phyloP scores from a whole-genome alignment of 2,329 filamentous ascomycete genomes.

The Penicillium sp. region DNA sequence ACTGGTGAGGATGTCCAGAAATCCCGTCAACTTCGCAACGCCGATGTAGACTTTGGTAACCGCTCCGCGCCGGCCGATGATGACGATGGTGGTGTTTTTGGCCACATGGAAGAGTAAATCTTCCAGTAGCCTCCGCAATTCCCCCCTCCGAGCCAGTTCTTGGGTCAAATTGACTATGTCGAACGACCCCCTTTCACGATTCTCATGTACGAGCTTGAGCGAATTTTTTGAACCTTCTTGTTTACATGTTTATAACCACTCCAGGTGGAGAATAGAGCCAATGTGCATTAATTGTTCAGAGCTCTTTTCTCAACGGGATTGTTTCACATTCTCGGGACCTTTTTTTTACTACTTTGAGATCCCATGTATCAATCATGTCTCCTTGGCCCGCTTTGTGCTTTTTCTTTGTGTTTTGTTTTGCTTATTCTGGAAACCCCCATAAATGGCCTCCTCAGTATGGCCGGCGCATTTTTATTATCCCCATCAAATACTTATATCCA shows the following conservation, averaged over 20 bases:
- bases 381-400: constrained; percentile 17
- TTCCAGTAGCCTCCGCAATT: not conserved
- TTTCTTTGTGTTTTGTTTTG: constrained; percentile 4
- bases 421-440: constrained; percentile 20
- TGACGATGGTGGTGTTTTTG: constrained; percentile 94
- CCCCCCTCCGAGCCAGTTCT: constrained; percentile 3
- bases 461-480: constrained; percentile 25
- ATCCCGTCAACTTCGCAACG: constrained; percentile 35
- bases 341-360: constrained; percentile 11
- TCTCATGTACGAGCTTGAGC: constrained; percentile 40
- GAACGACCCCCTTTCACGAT: constrained; percentile 29
- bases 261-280: constrained; percentile 6
- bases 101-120: constrained; percentile 83
- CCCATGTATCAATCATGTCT: constrained; percentile 28
- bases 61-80: constrained; percentile 67
- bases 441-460: constrained; percentile 21
- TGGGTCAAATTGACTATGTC: constrained; percentile 11
- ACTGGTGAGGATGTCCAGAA: constrained; percentile 56
- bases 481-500: constrained; percentile 11
- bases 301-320: constrained; percentile 17
- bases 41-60: constrained; percentile 37
- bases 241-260: constrained; percentile 22
- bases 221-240: constrained; percentile 32
- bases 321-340: constrained; percentile 19
- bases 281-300: not conserved